These are phyloP conservation scores for Cenchrus fungigraminus DNA, from an alignment of 176 grass and related monocot genomes.

Conservation along the genomic window DNA sequence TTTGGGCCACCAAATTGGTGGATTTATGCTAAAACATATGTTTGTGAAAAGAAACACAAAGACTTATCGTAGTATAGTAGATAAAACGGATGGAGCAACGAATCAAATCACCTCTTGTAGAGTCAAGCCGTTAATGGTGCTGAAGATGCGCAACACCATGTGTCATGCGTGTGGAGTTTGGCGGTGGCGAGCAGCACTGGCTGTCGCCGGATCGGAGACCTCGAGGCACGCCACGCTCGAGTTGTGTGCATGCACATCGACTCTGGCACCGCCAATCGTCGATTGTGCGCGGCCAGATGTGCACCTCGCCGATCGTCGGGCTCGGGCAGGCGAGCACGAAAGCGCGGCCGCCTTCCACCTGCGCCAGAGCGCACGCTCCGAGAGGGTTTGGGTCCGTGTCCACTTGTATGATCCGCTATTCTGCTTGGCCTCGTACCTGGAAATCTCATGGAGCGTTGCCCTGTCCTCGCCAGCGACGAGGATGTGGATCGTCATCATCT, in stretches of 20 bases:
- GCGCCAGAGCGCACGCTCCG: constrained; percentile 61
- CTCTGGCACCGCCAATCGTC: background rate
- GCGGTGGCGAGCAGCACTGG: constrained; percentile 65
- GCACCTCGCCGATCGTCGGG: constrained; percentile 49
- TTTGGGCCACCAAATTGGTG: no score
- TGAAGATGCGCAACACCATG: constrained; percentile 69
- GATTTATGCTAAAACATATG: no score
- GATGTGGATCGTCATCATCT: background rate
- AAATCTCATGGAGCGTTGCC: constrained; percentile 34
- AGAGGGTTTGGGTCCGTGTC: constrained; percentile 54
- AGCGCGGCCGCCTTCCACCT: background rate
- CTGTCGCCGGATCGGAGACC: constrained; percentile 57
- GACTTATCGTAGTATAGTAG: no score
- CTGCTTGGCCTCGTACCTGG: constrained; percentile 13
- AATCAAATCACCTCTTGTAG: constrained; percentile 54
- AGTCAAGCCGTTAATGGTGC: constrained; percentile 57
- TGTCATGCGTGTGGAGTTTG: constrained; percentile 44
- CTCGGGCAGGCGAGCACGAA: constrained; percentile 63
- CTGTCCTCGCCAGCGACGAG: constrained; percentile 56
- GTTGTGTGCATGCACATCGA: constrained; percentile 59
- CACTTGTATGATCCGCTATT: constrained; percentile 29
- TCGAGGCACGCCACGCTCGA: constrained; percentile 50
- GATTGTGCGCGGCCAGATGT: constrained; percentile 39
- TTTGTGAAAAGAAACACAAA: no score
- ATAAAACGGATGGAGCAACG: no score